Percentiles rank a stretch among this genome's conserved stretches.
phyloP scores from a whole-genome alignment of 352 stramenopile species.

The Globisporangium abappressorium region DNA sequence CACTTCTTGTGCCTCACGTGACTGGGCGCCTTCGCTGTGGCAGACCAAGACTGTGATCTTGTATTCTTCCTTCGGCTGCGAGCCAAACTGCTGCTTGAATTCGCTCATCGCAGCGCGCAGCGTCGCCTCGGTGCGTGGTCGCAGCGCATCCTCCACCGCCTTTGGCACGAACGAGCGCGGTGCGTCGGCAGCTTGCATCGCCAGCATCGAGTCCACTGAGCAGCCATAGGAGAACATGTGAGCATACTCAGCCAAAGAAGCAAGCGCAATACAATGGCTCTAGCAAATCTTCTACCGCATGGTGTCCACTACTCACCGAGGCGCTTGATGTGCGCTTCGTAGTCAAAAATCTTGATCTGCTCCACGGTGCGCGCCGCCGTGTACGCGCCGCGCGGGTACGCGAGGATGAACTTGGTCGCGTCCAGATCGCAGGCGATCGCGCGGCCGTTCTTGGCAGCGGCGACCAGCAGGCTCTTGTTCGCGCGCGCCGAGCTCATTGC shows the following conservation, averaged over 20 bases:
- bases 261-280: background rate
- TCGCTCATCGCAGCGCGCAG: constrained; percentile 64
- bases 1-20: background rate
- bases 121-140: constrained; percentile 56
- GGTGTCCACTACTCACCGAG: constrained; percentile 37
- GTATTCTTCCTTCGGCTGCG: constrained; percentile 60
- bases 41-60: constrained; percentile 83
- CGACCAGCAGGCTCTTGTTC: constrained; percentile 24
- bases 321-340: constrained; percentile 71
- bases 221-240: background rate
- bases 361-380: constrained; percentile 68
- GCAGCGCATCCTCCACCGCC: constrained; percentile 42
- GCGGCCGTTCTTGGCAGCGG: constrained; percentile 75
- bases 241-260: background rate
- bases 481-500: constrained; percentile 8
- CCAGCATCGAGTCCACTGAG: constrained; percentile 71
- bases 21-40: constrained; percentile 17
- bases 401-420: constrained; percentile 60
- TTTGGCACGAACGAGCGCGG: constrained; percentile 16
- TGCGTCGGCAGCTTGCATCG: constrained; percentile 33
- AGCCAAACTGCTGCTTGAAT: constrained; percentile 46
- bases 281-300: background rate
- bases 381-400: constrained; percentile 67
- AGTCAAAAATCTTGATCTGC: constrained; percentile 77
- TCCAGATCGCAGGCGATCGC: constrained; percentile 61